phyloP scores from a whole-genome alignment of 2,329 filamentous ascomycete genomes.

The Drechslerella coelobrocha region DNA sequence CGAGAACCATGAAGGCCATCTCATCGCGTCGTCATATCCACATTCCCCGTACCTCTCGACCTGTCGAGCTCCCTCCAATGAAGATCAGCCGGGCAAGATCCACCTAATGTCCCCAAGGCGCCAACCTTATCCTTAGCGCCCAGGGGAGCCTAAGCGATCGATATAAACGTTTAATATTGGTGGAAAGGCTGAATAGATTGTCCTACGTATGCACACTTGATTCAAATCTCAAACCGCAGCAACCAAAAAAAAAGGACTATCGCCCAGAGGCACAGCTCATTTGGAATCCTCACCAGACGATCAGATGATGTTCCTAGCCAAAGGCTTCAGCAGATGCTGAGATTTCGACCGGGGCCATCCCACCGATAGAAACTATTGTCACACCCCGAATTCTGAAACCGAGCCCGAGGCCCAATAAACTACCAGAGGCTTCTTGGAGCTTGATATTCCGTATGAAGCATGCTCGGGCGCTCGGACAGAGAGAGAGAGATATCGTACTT shows the following conservation, averaged over 20 bases:
- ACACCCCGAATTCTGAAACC: not conserved
- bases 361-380: not conserved
- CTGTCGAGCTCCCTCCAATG: conserved; percentile 31
- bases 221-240: conserved; percentile 20
- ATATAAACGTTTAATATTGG: conserved; percentile 22
- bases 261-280: not conserved
- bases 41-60: conserved; percentile 29
- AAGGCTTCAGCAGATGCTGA: not conserved
- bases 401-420: not conserved
- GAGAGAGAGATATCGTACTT: not conserved
- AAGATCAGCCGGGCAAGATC: conserved; percentile 18
- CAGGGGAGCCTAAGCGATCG: conserved; percentile 19
- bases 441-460: not conserved
- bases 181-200: conserved; percentile 2
- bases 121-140: conserved; percentile 46
- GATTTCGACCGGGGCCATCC: not conserved
- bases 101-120: conserved; percentile 10
- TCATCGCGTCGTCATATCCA: conserved; percentile 12
- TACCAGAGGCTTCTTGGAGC: not conserved
- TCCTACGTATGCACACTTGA: conserved; percentile 18
- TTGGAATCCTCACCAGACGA: conserved; percentile 2
- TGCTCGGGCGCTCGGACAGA: not conserved
- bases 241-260: conserved; percentile 14
- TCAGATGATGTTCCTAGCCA: not conserved
- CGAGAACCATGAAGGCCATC: conserved; percentile 8